A percentile compares a stretch with the other conserved stretches of the same genome.
Conservation (phyloP, 441 rosid species). For the Cnidoscolus chayamansa region DNA sequence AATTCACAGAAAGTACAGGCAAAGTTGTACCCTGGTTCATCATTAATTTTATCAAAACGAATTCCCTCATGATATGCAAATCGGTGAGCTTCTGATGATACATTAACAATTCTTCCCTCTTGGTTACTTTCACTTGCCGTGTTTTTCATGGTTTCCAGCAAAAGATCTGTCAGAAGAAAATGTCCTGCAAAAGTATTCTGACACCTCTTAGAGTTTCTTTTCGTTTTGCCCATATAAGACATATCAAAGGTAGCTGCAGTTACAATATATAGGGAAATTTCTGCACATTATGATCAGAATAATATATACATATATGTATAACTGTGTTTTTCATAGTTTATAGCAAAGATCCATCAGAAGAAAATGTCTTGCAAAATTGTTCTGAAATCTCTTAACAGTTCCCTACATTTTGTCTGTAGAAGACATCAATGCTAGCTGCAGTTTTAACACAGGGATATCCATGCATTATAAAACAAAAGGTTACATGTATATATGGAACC, state of each 20-base stretch:
- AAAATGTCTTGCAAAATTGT: too few relatives aligned
- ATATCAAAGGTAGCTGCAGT: neutral
- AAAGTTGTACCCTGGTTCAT: constrained; percentile 29
- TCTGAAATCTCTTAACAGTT: too few relatives aligned
- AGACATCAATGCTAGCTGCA: too few relatives aligned
- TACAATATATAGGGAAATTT: neutral
- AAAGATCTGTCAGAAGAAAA: constrained; percentile 41
- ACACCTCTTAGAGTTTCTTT: neutral
- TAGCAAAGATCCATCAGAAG: too few relatives aligned
- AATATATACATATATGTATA: too few relatives aligned
- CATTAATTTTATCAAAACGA: constrained; percentile 31
- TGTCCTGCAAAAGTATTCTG: constrained; percentile 34
- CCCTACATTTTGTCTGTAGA: too few relatives aligned
- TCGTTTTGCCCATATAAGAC: neutral
- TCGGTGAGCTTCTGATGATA: constrained; percentile 35
- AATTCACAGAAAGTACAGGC: neutral
- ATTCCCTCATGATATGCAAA: constrained; percentile 37
- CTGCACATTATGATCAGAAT: too few relatives aligned
- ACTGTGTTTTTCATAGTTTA: too few relatives aligned
- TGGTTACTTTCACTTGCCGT: constrained; percentile 27
- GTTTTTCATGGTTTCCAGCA: constrained; percentile 40
- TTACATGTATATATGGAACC: neutral
- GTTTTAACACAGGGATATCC: too few relatives aligned
- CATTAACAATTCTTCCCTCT: constrained; percentile 42
- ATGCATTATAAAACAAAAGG: too few relatives aligned